Base-by-base conservation (phyloP, 2,329 filamentous ascomycete species). In the Camillea tinctor region DNA sequence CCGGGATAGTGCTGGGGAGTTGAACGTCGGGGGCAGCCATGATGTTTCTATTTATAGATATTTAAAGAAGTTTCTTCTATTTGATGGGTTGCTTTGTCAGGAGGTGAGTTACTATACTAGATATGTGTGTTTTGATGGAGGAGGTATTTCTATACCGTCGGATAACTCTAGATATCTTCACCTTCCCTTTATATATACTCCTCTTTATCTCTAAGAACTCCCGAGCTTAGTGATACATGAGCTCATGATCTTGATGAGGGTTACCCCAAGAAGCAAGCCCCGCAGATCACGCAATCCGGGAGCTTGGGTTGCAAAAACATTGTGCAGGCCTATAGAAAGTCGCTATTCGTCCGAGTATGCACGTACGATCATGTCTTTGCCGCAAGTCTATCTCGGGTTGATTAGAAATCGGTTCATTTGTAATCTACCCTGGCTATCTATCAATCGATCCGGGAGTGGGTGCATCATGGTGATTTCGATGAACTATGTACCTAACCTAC, bases 1-100 rank as follows among this genome's bases (percentile, higher is more conserved):
- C 58, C 36, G 68, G 66, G 21, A 64, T 63, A 40, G 60, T 49
- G 5, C 49, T 65, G 26, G 66, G 69, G 24, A 64, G 63, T 59
- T 68, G 66, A 19, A 69, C 69, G 55, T 68, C 68, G 55, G 67
- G 66, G 19, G 71, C 67, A 30, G 71, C 71, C 70, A 73, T 73
- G 52, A 40, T 64, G 54, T 19, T 51, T 30, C 11, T 44, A 13
- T 54, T 24, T 24, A 11, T 54, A 52, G 9, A 23, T 51, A 36
- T 3, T 23, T 53, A 9, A 13, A n/a, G 3, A 48, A 17, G 36
- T 23, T 2, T 50, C 48, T 22, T 30, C 21, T 50, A 22, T 17
- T 23, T 48, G 40, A n/a, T 5, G 20, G 40, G 26, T 30, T 7
- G 26, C 6, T 30, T 30, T 7, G 8, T 30, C 13, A 3, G 20